Evolutionary conservation across 192 early-diverging fungal genomes (phyloP), one percentile per base, ranked within the genome.

Genomic region (Podila verticillata): DNA sequence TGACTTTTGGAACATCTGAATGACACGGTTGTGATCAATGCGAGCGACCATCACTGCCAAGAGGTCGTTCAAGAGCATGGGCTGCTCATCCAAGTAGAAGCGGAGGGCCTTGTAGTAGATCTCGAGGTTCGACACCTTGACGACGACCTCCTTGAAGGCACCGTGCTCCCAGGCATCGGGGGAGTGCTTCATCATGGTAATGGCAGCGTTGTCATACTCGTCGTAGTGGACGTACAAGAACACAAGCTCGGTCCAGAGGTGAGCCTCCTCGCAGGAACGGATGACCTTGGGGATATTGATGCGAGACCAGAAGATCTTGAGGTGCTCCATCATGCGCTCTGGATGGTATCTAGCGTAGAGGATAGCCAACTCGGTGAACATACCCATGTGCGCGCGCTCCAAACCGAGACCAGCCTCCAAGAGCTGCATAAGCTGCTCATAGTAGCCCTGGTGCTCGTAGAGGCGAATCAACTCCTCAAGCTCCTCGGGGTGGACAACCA

Each of bases 231-330:
- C 95, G 89, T 98, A 99, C 74, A 99, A 79, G 89, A 98, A 99
- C 47, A 99, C 97, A 48, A 99, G 89, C 84, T 99, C 96, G 26
- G 94, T 92, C 97, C 97, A 99, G 75, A 98, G 83, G 68, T 99
- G 97, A 24, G 94, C 94, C 12, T 90, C 87, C 84, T 97, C 95
- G 82, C 96, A 97, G 12, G 96, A 91, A 34, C 93, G 85, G 69
- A 99, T 99, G 60, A 99, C 98, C 91, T 99, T 99, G 63, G 98
- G 97, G 63, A 98, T 98, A 84, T 99, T 99, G 87, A 99, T 93
- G 61, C 98, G 95, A 63, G 94, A 93, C 90, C 95, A 97, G 85
- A 96, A 99, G 59, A 99, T 88, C 81, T 96, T 96, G 68, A 99
- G 88, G 68, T 99, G 98, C 77, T 98, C 97, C 93, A 97, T 96